phyloP scores from a whole-genome alignment of 2,329 filamentous ascomycete species.

The Chaetomium strumarium region DNA sequence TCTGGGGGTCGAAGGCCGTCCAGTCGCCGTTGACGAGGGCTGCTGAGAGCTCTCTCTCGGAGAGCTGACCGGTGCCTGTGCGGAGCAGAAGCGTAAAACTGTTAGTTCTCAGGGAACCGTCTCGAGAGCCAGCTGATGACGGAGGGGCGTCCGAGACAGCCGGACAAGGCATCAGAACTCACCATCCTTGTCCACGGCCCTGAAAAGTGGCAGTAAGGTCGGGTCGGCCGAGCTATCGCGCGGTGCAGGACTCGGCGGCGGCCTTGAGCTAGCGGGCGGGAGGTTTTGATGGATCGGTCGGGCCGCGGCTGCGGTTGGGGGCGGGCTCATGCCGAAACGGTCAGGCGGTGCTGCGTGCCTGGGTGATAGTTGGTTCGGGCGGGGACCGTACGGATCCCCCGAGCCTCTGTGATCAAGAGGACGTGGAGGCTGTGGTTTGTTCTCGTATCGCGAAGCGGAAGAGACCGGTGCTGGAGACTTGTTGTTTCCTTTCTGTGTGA shows the following conservation, averaged over 20 bases:
- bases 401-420: conserved; percentile 31
- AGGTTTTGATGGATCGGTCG: conserved; percentile 42
- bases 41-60: conserved; percentile 77
- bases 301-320: conserved; percentile 38
- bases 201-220: conserved; percentile 78
- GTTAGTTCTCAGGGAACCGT: neutral
- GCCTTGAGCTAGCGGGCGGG: conserved; percentile 52
- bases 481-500: conserved; percentile 32
- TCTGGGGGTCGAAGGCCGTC: conserved; percentile 85
- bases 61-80: conserved; percentile 69
- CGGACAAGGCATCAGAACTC: conserved; percentile 26
- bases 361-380: conserved; percentile 20
- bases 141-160: neutral
- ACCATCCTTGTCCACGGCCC: conserved; percentile 84
- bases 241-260: conserved; percentile 59
- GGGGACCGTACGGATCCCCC: conserved; percentile 22
- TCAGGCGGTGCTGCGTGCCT: conserved; percentile 28
- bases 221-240: conserved; percentile 51
- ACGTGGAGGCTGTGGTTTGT: conserved; percentile 41
- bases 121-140: neutral
- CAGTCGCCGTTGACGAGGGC: conserved; percentile 96
- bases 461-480: conserved; percentile 25
- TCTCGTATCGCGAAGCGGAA: conserved; percentile 40
- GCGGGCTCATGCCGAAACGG: conserved; percentile 45
- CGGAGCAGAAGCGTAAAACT: neutral